Evolutionary conservation across 1,284 basidiomycete species (phyloP).

Genomic region (Puccinia brachypodii): DNA sequence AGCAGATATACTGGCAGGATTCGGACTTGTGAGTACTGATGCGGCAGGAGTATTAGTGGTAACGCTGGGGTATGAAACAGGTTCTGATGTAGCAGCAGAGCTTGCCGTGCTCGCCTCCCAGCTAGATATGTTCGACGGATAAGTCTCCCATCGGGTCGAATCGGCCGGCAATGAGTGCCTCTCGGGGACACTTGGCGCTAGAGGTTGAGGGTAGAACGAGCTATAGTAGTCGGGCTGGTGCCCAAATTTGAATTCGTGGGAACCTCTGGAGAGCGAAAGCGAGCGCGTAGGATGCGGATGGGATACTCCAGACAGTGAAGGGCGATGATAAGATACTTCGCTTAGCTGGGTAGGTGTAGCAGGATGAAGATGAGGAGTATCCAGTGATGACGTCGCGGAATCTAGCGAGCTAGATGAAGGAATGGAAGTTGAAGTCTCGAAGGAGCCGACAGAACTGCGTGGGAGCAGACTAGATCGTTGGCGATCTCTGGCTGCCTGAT

Average conservation of each 20-base stretch:
- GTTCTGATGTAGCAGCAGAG: background rate
- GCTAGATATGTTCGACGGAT: background rate
- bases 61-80: slow-evolving; percentile 5
- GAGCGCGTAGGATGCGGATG: background rate
- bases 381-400: slow-evolving; percentile 24
- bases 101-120: slow-evolving; percentile 13
- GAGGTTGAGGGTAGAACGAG: slow-evolving; percentile 18
- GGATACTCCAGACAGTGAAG: background rate
- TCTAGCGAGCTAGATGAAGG: slow-evolving; percentile 42
- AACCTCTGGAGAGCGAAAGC: background rate
- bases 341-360: slow-evolving; percentile 26
- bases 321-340: slow-evolving; percentile 16
- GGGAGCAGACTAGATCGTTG: slow-evolving; percentile 27
- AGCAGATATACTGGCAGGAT: slow-evolving; percentile 5
- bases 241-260: background rate
- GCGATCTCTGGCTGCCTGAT: slow-evolving; percentile 27
- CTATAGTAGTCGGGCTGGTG: slow-evolving; percentile 17
- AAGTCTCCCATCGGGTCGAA: slow-evolving; percentile 17
- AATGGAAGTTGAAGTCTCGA: slow-evolving; percentile 17
- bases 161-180: slow-evolving; percentile 19
- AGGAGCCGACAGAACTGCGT: slow-evolving; percentile 18
- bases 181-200: background rate
- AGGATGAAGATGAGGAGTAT: slow-evolving; percentile 40
- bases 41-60: background rate
- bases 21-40: slow-evolving; percentile 8